A percentile compares a stretch with the other conserved stretches of the same genome.
Conservation (phyloP, 305 asterid species). For the Solanum hybrid region DNA sequence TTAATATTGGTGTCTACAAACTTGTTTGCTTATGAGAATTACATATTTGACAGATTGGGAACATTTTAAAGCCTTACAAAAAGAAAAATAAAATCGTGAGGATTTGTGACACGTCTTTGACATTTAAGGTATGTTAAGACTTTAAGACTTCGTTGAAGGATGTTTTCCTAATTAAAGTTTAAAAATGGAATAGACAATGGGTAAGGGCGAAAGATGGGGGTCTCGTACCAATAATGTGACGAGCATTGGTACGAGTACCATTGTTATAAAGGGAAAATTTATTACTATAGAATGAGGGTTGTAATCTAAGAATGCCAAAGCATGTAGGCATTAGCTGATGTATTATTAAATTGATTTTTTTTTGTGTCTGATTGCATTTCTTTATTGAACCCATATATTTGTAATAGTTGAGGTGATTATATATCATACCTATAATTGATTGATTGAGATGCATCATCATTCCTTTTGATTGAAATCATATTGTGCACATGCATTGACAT, state of each 20-base stretch:
- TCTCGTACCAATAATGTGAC: neutral
- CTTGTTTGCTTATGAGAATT: neutral
- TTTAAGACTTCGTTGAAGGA: neutral
- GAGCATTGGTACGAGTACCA: neutral
- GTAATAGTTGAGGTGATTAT: too few species aligned
- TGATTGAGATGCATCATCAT: neutral
- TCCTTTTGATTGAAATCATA: neutral
- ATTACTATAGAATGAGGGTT: neutral
- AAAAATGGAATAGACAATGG: neutral
- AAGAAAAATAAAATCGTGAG: neutral
- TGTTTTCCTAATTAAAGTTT: too few species aligned
- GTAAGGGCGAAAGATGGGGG: neutral
- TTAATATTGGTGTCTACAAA: neutral
- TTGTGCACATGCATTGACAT: neutral
- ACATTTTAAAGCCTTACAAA: neutral
- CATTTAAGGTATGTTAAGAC: neutral
- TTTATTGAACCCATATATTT: neutral
- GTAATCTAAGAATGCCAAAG: neutral
- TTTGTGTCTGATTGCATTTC: neutral
- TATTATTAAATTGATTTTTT: too few species aligned
- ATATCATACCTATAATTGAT: neutral
- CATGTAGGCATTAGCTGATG: neutral
- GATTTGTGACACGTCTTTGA: neutral
- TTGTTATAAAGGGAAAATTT: neutral
- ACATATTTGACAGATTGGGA: neutral